Percentiles rank a stretch among this genome's conserved stretches.
These are phyloP conservation scores for Pseudozyma sp. DNA, from an alignment of 1,284 basidiomycete species.

Conservation along the genomic window DNA sequence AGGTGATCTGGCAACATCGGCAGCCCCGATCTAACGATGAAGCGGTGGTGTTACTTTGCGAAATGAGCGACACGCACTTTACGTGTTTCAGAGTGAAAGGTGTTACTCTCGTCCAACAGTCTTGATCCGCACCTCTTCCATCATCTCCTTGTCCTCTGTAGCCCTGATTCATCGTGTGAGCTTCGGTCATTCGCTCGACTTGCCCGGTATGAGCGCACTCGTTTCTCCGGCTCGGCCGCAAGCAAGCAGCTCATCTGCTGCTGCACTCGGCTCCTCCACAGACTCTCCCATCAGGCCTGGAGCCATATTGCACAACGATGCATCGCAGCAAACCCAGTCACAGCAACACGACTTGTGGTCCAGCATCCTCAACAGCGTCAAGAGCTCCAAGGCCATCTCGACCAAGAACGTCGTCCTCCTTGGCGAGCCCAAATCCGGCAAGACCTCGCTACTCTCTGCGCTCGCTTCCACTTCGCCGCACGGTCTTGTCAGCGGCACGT, in stretches of 20 bases:
- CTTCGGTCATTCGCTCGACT: too few relatives aligned
- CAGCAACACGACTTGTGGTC: slow-evolving; percentile 79
- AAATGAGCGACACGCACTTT: slow-evolving; percentile 4
- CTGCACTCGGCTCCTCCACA: slow-evolving; percentile 11
- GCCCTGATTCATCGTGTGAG: not conserved
- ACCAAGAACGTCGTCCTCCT: slow-evolving; percentile 86
- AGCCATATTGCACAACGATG: slow-evolving; percentile 2
- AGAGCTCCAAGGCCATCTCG: slow-evolving; percentile 82
- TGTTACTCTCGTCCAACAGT: slow-evolving; percentile 7
- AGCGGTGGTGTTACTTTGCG: slow-evolving; percentile 11
- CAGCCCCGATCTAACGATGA: not conserved
- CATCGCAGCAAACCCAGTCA: slow-evolving; percentile 5
- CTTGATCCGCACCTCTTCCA: not conserved
- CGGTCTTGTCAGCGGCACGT: slow-evolving; percentile 38
- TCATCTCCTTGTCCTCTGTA: not conserved
- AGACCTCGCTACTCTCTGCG: slow-evolving; percentile 78
- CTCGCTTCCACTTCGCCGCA: slow-evolving; percentile 71
- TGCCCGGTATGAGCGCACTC: slow-evolving; percentile 11
- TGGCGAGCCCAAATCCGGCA: slow-evolving; percentile 78
- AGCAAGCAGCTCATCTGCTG: slow-evolving; percentile 4
- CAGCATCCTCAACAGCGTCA: slow-evolving; percentile 88
- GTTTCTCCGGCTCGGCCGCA: slow-evolving; percentile 20
- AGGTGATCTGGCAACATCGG: not conserved
- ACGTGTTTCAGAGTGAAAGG: slow-evolving; percentile 2
- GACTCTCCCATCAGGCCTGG: slow-evolving; percentile 20